A percentile compares a stretch with the other conserved stretches of the same genome.
Conservation (phyloP, 768 basidiomycete species). For the Rhizopogon roseolus region DNA sequence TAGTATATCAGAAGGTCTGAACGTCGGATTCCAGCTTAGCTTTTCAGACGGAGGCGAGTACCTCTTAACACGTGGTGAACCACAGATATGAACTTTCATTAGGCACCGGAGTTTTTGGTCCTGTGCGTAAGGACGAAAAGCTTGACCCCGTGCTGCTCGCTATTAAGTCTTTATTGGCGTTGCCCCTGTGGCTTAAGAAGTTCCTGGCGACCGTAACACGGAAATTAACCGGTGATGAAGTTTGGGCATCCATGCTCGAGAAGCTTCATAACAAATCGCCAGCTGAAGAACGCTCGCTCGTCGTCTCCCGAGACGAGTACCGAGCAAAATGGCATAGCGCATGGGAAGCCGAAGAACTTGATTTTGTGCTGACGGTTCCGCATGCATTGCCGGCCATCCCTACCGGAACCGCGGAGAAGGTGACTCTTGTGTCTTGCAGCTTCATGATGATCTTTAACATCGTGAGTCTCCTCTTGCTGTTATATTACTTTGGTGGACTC, state of each 20-base stretch:
- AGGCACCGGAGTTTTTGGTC: constrained; percentile 42
- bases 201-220: constrained; percentile 37
- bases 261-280: constrained; percentile 29
- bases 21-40: constrained; percentile 48
- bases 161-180: constrained; percentile 17
- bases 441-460: constrained; percentile 40
- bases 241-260: constrained; percentile 25
- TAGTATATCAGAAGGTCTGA: constrained; percentile 43
- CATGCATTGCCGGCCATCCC: constrained; percentile 36
- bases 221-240: constrained; percentile 19
- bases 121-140: constrained; percentile 29
- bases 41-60: constrained; percentile 52
- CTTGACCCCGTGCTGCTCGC: constrained; percentile 26
- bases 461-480: constrained; percentile 21
- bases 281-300: constrained; percentile 22
- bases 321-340: constrained; percentile 30
- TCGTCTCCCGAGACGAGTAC: constrained; percentile 22
- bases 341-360: constrained; percentile 32
- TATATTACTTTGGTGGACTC: not conserved
- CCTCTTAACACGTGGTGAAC: not conserved
- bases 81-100: not conserved
- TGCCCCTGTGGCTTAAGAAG: constrained; percentile 35
- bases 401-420: constrained; percentile 26
- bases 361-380: constrained; percentile 37
- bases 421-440: constrained; percentile 28